These are phyloP conservation scores for Macadamia integrifolia DNA, from an alignment of 164 flowering plant genomes.

Conservation along the genomic window DNA sequence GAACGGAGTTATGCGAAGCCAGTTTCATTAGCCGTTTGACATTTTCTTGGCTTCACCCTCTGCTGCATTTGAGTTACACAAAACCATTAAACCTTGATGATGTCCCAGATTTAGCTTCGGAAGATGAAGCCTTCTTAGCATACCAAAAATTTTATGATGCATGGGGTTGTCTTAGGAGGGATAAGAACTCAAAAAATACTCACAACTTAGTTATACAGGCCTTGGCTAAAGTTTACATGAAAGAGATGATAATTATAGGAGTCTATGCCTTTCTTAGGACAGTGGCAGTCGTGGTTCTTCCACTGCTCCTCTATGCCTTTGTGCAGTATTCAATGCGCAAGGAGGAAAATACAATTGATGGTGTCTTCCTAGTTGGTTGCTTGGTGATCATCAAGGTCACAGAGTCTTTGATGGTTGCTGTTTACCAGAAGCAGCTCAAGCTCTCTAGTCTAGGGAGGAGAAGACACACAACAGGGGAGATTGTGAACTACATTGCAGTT, in stretches of 20 bases:
- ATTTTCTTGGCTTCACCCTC: constrained; percentile 75
- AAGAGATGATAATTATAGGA: constrained; percentile 47
- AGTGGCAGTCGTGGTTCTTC: constrained; percentile 40
- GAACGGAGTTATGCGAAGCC: constrained; percentile 15
- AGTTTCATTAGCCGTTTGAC: constrained; percentile 41
- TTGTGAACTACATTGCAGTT: constrained; percentile 78
- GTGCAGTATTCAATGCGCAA: constrained; percentile 39
- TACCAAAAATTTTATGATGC: constrained; percentile 39
- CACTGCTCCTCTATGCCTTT: constrained; percentile 59
- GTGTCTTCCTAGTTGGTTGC: constrained; percentile 46
- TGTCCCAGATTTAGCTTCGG: constrained; percentile 49
- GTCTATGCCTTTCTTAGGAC: constrained; percentile 45
- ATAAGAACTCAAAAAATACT: constrained; percentile 9
- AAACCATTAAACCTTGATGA: constrained; percentile 58
- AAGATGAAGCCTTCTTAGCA: constrained; percentile 55
- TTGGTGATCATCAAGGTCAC: constrained; percentile 47
- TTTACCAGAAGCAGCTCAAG: constrained; percentile 63
- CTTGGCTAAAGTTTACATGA: constrained; percentile 44
- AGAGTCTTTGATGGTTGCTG: constrained; percentile 73
- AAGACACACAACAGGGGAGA: constrained; percentile 76
- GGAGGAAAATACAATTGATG: constrained; percentile 23
- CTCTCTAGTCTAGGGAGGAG: constrained; percentile 62
- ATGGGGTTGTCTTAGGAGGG: constrained; percentile 33
- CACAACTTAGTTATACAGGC: constrained; percentile 37
- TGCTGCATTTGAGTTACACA: constrained; percentile 52